Evolutionary conservation across 371 early-diverging fungal species (phyloP).

Genomic region (Mucor irregularis): DNA sequence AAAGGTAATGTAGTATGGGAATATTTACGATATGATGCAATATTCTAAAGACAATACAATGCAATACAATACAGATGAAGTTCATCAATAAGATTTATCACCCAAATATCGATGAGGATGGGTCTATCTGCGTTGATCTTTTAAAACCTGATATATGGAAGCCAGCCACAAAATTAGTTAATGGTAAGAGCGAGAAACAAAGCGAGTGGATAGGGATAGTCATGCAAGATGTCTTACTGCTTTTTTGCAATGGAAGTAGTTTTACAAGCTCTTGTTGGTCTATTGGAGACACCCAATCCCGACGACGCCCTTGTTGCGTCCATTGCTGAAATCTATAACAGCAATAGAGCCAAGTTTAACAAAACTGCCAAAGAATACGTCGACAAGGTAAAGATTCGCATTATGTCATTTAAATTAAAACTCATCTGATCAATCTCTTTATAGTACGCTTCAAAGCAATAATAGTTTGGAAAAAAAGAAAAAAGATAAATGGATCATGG

Average conservation of each 20-base stretch:
- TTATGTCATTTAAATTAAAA: neutral
- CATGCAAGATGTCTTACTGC: no score
- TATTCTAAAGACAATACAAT: neutral
- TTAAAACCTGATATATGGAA: conserved; percentile 93
- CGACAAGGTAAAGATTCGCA: conserved; percentile 56
- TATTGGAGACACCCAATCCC: conserved; percentile 87
- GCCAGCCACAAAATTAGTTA: conserved; percentile 78
- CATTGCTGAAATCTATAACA: conserved; percentile 83
- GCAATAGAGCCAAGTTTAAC: conserved; percentile 71
- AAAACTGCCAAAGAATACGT: conserved; percentile 83
- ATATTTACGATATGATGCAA: neutral
- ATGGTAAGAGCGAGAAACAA: conserved; percentile 33
- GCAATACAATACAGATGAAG: conserved; percentile 57
- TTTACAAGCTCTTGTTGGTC: conserved; percentile 64
- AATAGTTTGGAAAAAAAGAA: neutral
- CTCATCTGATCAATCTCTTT: neutral
- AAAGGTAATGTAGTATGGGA: conserved; percentile 43
- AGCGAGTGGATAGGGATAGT: no score
- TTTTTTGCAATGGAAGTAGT: conserved; percentile 42
- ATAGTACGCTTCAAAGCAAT: neutral
- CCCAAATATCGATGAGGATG: conserved; percentile 91
- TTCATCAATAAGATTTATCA: conserved; percentile 91
- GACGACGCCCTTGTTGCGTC: conserved; percentile 87
- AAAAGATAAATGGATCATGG: no score
- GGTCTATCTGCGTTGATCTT: conserved; percentile 76